A percentile compares a stretch with the other conserved stretches of the same genome.
phyloP scores from a whole-genome alignment of 148 eudicot genomes.

The Chenopodium quinoa region DNA sequence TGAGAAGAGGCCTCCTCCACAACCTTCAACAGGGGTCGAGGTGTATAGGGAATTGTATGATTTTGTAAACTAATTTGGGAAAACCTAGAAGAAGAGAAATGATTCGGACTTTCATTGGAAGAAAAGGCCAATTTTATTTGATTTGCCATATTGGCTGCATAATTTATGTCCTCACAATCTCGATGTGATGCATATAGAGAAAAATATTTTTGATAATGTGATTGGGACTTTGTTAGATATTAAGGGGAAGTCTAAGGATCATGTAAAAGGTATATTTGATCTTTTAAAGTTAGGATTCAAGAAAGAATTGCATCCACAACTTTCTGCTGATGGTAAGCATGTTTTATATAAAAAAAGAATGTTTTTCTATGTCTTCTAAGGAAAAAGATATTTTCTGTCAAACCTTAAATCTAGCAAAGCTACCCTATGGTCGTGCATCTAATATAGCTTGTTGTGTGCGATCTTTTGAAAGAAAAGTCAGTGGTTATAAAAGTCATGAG shows the following conservation, averaged over 20 bases:
- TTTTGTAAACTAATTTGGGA: neutral
- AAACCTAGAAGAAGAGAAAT: neutral
- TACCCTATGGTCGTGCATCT: slow-evolving; percentile 14
- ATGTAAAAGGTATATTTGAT: slow-evolving; percentile 17
- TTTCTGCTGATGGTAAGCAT: neutral
- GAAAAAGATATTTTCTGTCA: neutral
- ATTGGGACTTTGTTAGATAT: slow-evolving; percentile 11
- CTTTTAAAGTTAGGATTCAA: slow-evolving; percentile 3
- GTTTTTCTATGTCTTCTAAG: neutral
- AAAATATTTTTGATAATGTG: slow-evolving; percentile 8
- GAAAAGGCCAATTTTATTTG: neutral
- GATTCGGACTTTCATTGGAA: neutral
- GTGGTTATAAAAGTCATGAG: slow-evolving; percentile 10
- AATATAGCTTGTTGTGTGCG: slow-evolving; percentile 2
- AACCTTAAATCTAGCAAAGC: neutral
- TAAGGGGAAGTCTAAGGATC: slow-evolving; percentile 10
- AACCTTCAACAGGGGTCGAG: neutral
- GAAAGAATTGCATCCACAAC: neutral
- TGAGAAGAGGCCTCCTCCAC: neutral
- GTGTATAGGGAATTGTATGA: neutral
- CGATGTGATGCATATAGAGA: slow-evolving; percentile 10
- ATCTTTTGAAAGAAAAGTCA: neutral
- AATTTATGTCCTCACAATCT: slow-evolving; percentile 7
- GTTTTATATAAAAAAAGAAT: slow-evolving; percentile 6
- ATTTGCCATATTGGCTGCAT: neutral